Evolutionary conservation across 768 basidiomycete species (phyloP).

Genomic region (Arthromyces matolae): DNA sequence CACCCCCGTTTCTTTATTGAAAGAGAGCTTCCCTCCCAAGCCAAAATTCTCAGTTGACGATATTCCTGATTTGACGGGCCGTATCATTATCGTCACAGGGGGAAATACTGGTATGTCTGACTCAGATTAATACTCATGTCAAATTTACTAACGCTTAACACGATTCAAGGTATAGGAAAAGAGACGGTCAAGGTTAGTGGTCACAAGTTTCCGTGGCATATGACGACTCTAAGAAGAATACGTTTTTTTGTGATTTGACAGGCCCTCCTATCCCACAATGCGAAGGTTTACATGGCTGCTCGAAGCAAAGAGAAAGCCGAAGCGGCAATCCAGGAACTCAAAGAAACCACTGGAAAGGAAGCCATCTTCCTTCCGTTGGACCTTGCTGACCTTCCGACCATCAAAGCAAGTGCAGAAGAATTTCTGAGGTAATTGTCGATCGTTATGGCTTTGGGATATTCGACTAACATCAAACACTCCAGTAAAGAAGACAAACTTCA

Average conservation of each 20-base stretch:
- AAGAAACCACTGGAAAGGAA: constrained; percentile 44
- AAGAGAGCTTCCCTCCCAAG: constrained; percentile 39
- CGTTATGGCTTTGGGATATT: not conserved
- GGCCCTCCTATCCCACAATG: constrained; percentile 54
- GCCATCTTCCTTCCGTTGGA: constrained; percentile 42
- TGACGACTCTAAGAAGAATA: too few relatives aligned
- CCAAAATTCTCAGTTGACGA: constrained; percentile 39
- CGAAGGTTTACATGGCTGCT: constrained; percentile 62
- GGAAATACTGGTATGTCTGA: constrained; percentile 30
- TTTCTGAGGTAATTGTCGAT: constrained; percentile 32
- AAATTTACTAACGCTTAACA: too few relatives aligned
- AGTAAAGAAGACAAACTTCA: constrained; percentile 45
- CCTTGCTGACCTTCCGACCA: constrained; percentile 35
- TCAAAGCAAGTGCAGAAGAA: constrained; percentile 38
- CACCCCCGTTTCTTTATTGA: constrained; percentile 18
- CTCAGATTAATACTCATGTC: not conserved
- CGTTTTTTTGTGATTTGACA: constrained; percentile 15
- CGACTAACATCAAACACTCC: not conserved
- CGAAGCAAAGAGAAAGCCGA: constrained; percentile 43
- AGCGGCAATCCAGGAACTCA: constrained; percentile 50
- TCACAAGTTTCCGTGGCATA: too few relatives aligned
- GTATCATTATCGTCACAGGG: constrained; percentile 39
- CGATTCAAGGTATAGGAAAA: constrained; percentile 48
- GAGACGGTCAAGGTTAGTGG: constrained; percentile 50
- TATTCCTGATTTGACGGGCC: constrained; percentile 50